A percentile compares a stretch with the other conserved stretches of the same genome.
These are phyloP conservation scores for Meyerozyma carpophila DNA, from an alignment of 1,139 yeast species.

Conservation along the genomic window DNA sequence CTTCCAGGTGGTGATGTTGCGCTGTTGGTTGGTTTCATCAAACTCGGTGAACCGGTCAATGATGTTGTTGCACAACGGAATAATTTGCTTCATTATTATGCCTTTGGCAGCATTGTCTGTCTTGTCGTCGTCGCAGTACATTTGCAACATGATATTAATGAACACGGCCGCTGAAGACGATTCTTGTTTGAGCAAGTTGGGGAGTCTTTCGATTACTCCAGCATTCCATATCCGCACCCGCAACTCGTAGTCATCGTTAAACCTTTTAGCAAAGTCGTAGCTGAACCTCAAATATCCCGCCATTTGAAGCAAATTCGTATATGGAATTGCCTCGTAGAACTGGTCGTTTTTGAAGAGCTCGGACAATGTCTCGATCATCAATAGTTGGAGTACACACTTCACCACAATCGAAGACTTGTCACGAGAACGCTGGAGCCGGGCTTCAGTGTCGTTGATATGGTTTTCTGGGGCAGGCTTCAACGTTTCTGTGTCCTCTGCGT, in stretches of 20 bases:
- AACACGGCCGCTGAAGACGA: slow-evolving; percentile 85
- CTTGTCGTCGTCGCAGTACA: slow-evolving; percentile 67
- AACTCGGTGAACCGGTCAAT: slow-evolving; percentile 64
- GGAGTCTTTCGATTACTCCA: slow-evolving; percentile 87
- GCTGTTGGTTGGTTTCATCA: slow-evolving; percentile 71
- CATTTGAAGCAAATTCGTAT: slow-evolving; percentile 51
- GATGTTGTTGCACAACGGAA: slow-evolving; percentile 69
- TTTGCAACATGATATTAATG: slow-evolving; percentile 71
- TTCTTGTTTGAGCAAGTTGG: slow-evolving; percentile 88
- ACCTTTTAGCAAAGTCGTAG: slow-evolving; percentile 75
- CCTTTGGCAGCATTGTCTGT: slow-evolving; percentile 29
- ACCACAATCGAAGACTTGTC: slow-evolving; percentile 81
- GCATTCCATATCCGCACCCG: slow-evolving; percentile 86
- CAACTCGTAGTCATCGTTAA: slow-evolving; percentile 84
- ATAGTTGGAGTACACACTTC: slow-evolving; percentile 83
- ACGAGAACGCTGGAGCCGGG: slow-evolving; percentile 26
- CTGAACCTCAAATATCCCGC: slow-evolving; percentile 60
- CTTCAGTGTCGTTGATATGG: slow-evolving; percentile 18
- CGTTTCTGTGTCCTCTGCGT: slow-evolving; percentile 8
- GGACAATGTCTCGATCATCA: slow-evolving; percentile 81
- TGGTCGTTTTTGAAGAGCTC: slow-evolving; percentile 70
- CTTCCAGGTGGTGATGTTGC: slow-evolving; percentile 80
- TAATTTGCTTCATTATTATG: slow-evolving; percentile 47
- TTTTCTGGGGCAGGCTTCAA: slow-evolving; percentile 6
- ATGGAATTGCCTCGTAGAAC: slow-evolving; percentile 69